Evolutionary conservation across 1,139 yeast genomes (phyloP).

Genomic region (Blastobotrys buckinghamii): DNA sequence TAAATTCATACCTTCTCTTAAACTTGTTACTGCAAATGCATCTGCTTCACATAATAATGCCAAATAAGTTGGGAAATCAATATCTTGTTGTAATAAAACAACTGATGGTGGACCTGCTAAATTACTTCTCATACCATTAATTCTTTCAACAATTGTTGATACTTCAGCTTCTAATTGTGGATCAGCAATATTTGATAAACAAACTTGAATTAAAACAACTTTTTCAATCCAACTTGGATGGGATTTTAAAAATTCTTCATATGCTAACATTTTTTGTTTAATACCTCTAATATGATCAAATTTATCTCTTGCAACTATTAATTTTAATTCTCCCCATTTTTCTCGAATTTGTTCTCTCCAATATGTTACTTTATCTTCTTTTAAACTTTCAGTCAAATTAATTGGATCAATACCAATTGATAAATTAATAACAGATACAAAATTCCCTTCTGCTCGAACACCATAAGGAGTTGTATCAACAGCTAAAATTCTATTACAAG

Average conservation of each 20-base stretch:
- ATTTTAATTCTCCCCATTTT: slow-evolving; percentile 64
- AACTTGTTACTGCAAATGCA: slow-evolving; percentile 76
- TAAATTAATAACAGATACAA: slow-evolving; percentile 58
- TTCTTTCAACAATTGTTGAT: slow-evolving; percentile 73
- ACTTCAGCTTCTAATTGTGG: slow-evolving; percentile 62
- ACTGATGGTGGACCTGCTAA: slow-evolving; percentile 58
- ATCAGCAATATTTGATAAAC: slow-evolving; percentile 48
- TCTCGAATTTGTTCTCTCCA: slow-evolving; percentile 73
- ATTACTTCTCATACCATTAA: slow-evolving; percentile 74
- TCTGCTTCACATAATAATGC: slow-evolving; percentile 86
- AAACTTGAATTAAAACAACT: slow-evolving; percentile 78
- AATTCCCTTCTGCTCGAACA: slow-evolving; percentile 62
- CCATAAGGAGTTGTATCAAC: slow-evolving; percentile 79
- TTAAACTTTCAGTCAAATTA: slow-evolving; percentile 43
- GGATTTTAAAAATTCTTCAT: slow-evolving; percentile 63
- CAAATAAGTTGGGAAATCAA: slow-evolving; percentile 81
- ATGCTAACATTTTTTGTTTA: slow-evolving; percentile 80
- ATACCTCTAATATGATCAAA: slow-evolving; percentile 84
- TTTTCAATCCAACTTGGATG: slow-evolving; percentile 67
- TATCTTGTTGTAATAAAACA: slow-evolving; percentile 78
- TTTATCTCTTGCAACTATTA: slow-evolving; percentile 85
- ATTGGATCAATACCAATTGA: slow-evolving; percentile 88
- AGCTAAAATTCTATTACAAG: slow-evolving; percentile 75
- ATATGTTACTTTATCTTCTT: slow-evolving; percentile 48
- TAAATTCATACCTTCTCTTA: slow-evolving; percentile 94